These are phyloP conservation scores for Leishmania arabica DNA, from an alignment of 208 protist genomes.

Conservation along the genomic window DNA sequence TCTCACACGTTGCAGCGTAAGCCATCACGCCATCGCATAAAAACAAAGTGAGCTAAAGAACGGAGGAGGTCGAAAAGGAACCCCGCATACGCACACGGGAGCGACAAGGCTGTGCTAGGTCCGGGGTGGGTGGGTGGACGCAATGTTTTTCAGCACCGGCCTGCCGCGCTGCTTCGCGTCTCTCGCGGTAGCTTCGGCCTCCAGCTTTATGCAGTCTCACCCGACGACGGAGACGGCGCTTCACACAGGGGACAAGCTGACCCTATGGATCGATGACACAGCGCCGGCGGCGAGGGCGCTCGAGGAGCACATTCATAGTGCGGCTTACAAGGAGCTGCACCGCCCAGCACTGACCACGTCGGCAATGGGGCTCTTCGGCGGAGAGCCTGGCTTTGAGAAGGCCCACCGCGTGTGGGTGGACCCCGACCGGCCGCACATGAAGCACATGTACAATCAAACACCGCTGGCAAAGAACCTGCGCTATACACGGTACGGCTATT, in stretches of 20 bases:
- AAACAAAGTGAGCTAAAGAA: not conserved
- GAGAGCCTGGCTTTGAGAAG: slow-evolving; percentile 92
- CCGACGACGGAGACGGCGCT: not conserved
- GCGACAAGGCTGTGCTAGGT: not conserved
- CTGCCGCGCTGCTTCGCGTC: slow-evolving; percentile 35
- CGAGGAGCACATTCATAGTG: slow-evolving; percentile 55
- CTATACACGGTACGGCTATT: slow-evolving; percentile 91
- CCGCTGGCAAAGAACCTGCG: slow-evolving; percentile 86
- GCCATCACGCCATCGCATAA: not conserved
- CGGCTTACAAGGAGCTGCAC: slow-evolving; percentile 87
- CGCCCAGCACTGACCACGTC: slow-evolving; percentile 76
- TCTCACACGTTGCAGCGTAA: not conserved
- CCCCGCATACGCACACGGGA: not conserved
- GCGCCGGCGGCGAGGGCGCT: slow-evolving; percentile 38
- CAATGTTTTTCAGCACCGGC: slow-evolving; percentile 41
- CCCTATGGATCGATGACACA: slow-evolving; percentile 85
- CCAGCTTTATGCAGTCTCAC: slow-evolving; percentile 28
- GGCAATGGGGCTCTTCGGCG: slow-evolving; percentile 89
- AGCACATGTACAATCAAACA: slow-evolving; percentile 89
- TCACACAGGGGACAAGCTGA: not conserved
- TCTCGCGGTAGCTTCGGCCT: slow-evolving; percentile 36
- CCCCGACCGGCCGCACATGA: slow-evolving; percentile 90
- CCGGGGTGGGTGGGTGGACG: not conserved
- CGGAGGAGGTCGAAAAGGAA: not conserved
- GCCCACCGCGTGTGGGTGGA: slow-evolving; percentile 90